Evolutionary conservation across 371 early-diverging fungal species (phyloP), one percentile per base, ranked within the genome.

Genomic region (Mucor circinelloides): DNA sequence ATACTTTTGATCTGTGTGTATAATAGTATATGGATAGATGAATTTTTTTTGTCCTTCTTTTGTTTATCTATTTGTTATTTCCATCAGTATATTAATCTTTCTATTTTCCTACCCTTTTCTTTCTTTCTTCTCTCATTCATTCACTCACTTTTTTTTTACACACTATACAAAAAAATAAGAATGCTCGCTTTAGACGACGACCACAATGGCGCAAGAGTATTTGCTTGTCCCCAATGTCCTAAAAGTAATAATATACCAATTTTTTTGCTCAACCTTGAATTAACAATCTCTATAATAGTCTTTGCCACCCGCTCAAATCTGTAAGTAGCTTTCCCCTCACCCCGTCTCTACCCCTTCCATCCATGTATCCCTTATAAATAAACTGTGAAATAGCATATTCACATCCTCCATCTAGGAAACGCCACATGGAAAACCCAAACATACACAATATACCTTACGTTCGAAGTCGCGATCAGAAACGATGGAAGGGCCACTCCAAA

Each of bases 401-500:
- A 50, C 3, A 50, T 19, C 19, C 23, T 23, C 50, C 50, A 25
- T 9, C 58, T 58, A 78, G 79, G 23, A 78, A 79, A 63, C 69
- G 79, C 12, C 76, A 75, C 61, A 67, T 75, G 73, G 76, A 75
- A 65, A 75, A 75, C 30, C 76, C 76, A 48, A 75, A 75, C 58
- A 75, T 75, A 10, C 75, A 72, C 57, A 85, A 82, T 58, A 83
- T 83, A 46, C 85, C 85, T 13, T 85, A 85, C 42, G 79, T 82
- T 15, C 75, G 85, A 61, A 75, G 80, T 38, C 80, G 85, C 30
- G 85, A 85, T 66, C 85, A 85, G 61, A 85, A 85, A 50, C 66
- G 85, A 55, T 85, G 85, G 85, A 83, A 85, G 48, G 85, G 85
- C 0, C 85, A 85, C 64, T 80, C 83, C 40, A 85, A 85, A 67